Evolutionary conservation across 2,329 filamentous ascomycete genomes (phyloP), one percentile per base, ranked within the genome.

Genomic region (Stagonosporopsis cucurbitacearum): DNA sequence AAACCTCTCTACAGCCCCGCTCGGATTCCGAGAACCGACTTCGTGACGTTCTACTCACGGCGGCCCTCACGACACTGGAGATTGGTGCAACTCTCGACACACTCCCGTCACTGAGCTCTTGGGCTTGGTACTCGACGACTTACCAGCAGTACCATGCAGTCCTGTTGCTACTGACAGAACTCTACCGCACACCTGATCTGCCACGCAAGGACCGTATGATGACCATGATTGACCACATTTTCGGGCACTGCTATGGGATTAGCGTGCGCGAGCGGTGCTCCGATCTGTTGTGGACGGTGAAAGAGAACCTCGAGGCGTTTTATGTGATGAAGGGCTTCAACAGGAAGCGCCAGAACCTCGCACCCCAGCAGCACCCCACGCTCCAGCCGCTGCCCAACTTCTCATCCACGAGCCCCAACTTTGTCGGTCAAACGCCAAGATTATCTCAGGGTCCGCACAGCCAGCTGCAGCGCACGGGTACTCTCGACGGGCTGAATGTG

Each of bases 131-230:
- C 60, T 70, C 67, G 11, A 73, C 72, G 2, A 74, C 73, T 2
- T 75, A 74, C 66, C 73, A 75, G 43, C 73, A 75, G 62, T 75
- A 75, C 52, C 71, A 74, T 45, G 71, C 71, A 1, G 70, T 75
- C 1, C 64, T 75, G 1, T 62, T 75, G 1, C 68, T 75, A 11
- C 66, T 75, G n/a, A 74, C 71, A 0, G 73, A 75, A 49, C 64
- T 75, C 5, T 74, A 75, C 57, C 69, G 73, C 23, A 75, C 72
- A 1, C 73, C 73, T 0, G 71, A 74, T 25, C 62, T 75, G 1
- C 57, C 67, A 0, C 60, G 68, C 6, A 75, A 72, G 60, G 71
- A 75, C 35, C 62, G 73, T 47, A 75, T 75, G 71, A 68, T 70
- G 49, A 75, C 72, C 1, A 74, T 75, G 40, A 75, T 75, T 55